Conservation (phyloP, 225 moss, liverwort and hornwort species). For the Straminergon stramineum region DNA sequence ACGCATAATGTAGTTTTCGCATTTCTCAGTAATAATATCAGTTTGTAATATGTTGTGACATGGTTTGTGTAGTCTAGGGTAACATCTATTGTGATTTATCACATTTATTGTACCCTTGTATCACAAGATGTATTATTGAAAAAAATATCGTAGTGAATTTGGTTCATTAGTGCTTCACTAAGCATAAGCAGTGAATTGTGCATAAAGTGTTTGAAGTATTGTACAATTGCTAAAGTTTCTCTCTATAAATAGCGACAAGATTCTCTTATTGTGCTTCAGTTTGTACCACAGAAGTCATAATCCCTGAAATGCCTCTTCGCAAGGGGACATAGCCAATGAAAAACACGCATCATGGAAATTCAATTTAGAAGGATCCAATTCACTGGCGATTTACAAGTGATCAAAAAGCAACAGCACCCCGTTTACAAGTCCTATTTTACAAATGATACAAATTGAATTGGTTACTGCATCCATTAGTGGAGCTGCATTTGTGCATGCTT, state of each 20-base stretch:
- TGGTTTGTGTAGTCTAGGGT: background rate
- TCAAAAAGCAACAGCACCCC: background rate
- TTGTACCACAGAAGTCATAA: background rate
- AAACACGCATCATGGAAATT: background rate
- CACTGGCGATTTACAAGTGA: background rate
- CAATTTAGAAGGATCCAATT: background rate
- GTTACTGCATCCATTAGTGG: background rate
- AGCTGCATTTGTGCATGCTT: background rate
- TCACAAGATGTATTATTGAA: background rate
- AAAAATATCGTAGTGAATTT: background rate
- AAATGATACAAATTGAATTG: background rate
- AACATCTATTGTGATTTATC: background rate
- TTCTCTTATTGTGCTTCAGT: background rate
- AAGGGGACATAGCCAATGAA: background rate
- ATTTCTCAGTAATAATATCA: background rate
- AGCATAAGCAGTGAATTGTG: background rate
- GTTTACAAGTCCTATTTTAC: background rate
- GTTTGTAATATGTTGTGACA: background rate
- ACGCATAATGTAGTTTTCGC: background rate
- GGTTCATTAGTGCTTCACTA: background rate
- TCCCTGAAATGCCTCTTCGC: background rate
- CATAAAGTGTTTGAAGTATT: background rate
- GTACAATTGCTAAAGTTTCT: background rate
- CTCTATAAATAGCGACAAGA: background rate
- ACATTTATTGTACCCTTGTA: background rate